Conservation (phyloP, 2,329 filamentous ascomycete species). For the Cryphonectria japonica region DNA sequence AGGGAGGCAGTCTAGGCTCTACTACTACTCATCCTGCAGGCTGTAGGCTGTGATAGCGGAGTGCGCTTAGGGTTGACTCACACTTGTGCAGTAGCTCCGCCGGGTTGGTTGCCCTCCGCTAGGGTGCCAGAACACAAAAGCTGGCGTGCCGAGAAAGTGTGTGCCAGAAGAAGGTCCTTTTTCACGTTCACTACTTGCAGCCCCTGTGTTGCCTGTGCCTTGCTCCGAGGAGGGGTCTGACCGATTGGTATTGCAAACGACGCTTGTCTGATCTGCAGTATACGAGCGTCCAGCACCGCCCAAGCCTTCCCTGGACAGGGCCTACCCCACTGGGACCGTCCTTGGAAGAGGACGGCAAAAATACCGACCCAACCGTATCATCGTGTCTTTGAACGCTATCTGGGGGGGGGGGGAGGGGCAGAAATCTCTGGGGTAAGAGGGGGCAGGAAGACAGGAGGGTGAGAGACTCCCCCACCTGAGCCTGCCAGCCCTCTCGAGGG, state of each 20-base stretch:
- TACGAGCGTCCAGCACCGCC: constrained; percentile 21
- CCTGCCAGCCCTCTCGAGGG: not conserved
- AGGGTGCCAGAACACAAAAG: constrained; percentile 2
- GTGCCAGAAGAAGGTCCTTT: not conserved
- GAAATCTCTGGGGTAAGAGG: no score
- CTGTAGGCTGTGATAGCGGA: constrained; percentile 8
- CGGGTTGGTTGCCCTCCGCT: not conserved
- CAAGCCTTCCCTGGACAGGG: not conserved
- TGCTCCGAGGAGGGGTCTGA: not conserved
- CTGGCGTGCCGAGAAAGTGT: not conserved
- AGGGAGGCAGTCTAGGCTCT: not conserved
- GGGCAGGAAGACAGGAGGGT: not conserved
- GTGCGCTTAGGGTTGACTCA: constrained; percentile 9
- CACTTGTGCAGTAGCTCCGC: constrained; percentile 9
- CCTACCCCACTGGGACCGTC: constrained; percentile 21
- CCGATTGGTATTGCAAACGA: not conserved
- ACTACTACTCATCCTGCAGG: constrained; percentile 1
- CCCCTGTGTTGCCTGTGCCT: not conserved
- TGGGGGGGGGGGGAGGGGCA: not conserved
- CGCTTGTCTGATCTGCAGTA: constrained; percentile 12
- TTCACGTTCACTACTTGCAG: not conserved
- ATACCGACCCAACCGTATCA: constrained; percentile 18
- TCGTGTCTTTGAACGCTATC: not conserved
- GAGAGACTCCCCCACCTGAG: not conserved
- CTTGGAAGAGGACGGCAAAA: constrained; percentile 14